Evolutionary conservation across 306 rosid species (phyloP).

Genomic region (Macrotyloma uniflorum): DNA sequence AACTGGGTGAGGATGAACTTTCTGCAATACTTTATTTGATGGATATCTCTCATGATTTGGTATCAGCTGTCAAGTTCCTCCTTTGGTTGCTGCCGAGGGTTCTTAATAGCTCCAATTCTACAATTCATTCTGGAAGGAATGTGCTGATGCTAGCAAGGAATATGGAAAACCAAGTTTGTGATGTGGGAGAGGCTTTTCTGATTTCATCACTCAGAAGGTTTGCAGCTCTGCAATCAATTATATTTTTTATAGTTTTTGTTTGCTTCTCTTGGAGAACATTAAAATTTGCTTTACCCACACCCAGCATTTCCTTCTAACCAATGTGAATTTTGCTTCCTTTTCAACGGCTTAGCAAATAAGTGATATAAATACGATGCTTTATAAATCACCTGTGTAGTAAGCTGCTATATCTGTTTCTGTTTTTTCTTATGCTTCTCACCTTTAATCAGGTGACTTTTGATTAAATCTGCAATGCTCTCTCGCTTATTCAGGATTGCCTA

Average conservation of each 20-base stretch:
- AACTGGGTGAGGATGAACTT: constrained; percentile 88
- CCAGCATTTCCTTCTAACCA: background rate
- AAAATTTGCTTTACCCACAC: constrained; percentile 2
- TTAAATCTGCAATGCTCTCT: background rate
- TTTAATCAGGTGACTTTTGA: constrained; percentile 10
- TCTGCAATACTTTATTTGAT: constrained; percentile 74
- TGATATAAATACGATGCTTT: background rate
- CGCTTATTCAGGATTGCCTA: background rate
- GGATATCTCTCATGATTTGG: constrained; percentile 81
- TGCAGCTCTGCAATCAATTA: constrained; percentile 13
- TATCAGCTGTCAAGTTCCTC: constrained; percentile 78
- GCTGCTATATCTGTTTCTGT: constrained; percentile 21
- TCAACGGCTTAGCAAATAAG: background rate
- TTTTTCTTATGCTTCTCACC: constrained; percentile 8
- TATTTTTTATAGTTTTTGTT: background rate
- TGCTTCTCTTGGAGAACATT: background rate
- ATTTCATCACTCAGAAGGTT: constrained; percentile 88
- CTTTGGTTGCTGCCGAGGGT: constrained; percentile 88
- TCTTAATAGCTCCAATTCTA: constrained; percentile 58
- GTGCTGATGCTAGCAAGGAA: constrained; percentile 61
- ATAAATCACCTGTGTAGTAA: background rate
- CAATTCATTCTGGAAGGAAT: constrained; percentile 73
- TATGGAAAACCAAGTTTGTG: constrained; percentile 74
- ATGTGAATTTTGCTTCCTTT: background rate
- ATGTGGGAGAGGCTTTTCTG: constrained; percentile 83